A percentile compares a stretch with the other conserved stretches of the same genome.
phyloP scores from a whole-genome alignment of 2,329 filamentous ascomycete genomes.

The Sporothrix variecibatus region DNA sequence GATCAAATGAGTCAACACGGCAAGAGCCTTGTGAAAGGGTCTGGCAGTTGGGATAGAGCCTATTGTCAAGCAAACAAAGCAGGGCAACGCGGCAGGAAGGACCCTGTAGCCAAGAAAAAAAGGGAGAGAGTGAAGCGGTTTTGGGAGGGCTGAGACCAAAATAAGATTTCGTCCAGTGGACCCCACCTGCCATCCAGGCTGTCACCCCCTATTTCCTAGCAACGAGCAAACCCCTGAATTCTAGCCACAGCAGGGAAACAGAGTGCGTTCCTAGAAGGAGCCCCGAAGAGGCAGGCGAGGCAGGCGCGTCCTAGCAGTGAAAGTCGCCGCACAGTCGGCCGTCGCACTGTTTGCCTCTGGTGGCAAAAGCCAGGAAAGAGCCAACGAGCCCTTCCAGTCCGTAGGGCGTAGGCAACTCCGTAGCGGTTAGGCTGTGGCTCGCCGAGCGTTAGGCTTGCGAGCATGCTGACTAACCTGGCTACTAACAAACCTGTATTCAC shows the following conservation, averaged over 20 bases:
- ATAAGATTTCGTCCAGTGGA: neutral
- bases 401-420: slow-evolving; percentile 12
- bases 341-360: slow-evolving; percentile 18
- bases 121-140: neutral
- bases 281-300: neutral
- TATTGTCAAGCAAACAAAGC: slow-evolving; percentile 1
- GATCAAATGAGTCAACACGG: slow-evolving; percentile 3
- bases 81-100: slow-evolving; percentile 2
- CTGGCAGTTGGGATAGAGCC: neutral
- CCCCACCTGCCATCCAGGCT: neutral
- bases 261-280: neutral
- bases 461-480: neutral
- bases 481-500: neutral
- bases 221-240: neutral
- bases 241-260: neutral
- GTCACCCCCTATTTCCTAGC: neutral
- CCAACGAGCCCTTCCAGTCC: neutral
- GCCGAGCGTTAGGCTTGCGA: neutral
- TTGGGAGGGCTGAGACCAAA: neutral
- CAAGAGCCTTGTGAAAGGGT: neutral
- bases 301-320: neutral
- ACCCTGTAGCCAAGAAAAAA: neutral
- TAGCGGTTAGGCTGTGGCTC: slow-evolving; percentile 1
- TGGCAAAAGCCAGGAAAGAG: neutral
- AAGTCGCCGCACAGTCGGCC: slow-evolving; percentile 12